phyloP scores from a whole-genome alignment of 768 basidiomycete species.

The Floccularia luteovirens region DNA sequence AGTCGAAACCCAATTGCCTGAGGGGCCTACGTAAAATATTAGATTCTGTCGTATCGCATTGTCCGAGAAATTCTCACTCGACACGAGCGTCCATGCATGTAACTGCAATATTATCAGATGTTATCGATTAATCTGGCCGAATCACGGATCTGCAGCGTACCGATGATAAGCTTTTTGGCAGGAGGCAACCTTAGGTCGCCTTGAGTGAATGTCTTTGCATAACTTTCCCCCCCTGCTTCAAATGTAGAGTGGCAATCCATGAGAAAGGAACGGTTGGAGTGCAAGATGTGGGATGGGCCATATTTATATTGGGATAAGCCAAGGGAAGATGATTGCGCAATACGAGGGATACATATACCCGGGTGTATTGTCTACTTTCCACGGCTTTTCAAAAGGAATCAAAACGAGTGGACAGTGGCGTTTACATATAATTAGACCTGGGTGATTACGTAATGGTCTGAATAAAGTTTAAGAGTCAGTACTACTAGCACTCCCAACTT shows the following conservation, averaged over 20 bases:
- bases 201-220: slow-evolving; percentile 39
- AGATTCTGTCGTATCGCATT: background rate
- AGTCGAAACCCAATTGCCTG: slow-evolving; percentile 49
- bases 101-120: slow-evolving; percentile 23
- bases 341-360: background rate
- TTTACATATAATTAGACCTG: too few relatives aligned
- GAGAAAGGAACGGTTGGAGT: background rate
- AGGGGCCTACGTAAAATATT: slow-evolving; percentile 33
- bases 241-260: slow-evolving; percentile 27
- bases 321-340: background rate
- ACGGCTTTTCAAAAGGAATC: too few relatives aligned
- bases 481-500: too few relatives aligned
- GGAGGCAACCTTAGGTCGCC: slow-evolving; percentile 25
- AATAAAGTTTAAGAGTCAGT: too few relatives aligned
- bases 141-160: slow-evolving; percentile 10
- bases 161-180: slow-evolving; percentile 22
- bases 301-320: background rate
- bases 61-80: slow-evolving; percentile 31
- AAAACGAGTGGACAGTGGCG: too few relatives aligned
- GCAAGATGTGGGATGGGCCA: too few relatives aligned
- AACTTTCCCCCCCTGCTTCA: slow-evolving; percentile 31
- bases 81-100: slow-evolving; percentile 75
- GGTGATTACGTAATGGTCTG: too few relatives aligned
- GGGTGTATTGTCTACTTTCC: background rate
- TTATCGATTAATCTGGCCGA: background rate